phyloP scores from a whole-genome alignment of 2,329 filamentous ascomycete species.

The Helotiales sp. region DNA sequence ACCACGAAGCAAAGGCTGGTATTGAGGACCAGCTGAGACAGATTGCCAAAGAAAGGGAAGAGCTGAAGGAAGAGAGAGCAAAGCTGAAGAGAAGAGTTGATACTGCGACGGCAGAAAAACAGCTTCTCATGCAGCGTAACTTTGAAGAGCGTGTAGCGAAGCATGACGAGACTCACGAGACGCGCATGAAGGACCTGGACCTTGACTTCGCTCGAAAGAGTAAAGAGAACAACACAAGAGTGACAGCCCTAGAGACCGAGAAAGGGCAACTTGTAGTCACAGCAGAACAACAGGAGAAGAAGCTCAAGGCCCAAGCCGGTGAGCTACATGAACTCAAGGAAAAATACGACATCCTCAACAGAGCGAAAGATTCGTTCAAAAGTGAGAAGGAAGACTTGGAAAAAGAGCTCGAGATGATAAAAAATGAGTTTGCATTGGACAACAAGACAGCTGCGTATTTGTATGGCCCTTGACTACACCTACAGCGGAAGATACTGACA shows the following conservation, averaged over 20 bases:
- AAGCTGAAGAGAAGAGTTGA: constrained; percentile 15
- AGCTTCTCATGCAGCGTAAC: neutral
- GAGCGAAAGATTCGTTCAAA: constrained; percentile 10
- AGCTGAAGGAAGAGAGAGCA: constrained; percentile 13
- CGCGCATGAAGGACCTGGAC: constrained; percentile 7
- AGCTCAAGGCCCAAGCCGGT: neutral
- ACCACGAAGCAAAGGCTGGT: constrained; percentile 5
- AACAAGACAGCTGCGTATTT: constrained; percentile 7
- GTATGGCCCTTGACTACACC: constrained; percentile 8
- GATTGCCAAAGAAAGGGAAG: constrained; percentile 10
- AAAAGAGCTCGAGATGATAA: constrained; percentile 10
- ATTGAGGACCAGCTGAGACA: constrained; percentile 1
- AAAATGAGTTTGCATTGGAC: constrained; percentile 17
- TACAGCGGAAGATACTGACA: constrained; percentile 7
- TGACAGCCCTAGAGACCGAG: constrained; percentile 7
- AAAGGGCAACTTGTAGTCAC: neutral
- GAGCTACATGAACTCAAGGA: constrained; percentile 3
- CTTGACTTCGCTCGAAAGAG: constrained; percentile 7
- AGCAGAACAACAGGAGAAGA: constrained; percentile 5
- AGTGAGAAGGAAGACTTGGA: constrained; percentile 8
- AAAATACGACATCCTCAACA: constrained; percentile 5
- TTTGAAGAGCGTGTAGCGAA: constrained; percentile 1
- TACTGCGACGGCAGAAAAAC: constrained; percentile 6
- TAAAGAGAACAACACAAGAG: constrained; percentile 4
- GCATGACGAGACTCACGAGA: neutral